Evolutionary conservation across 2,329 filamentous ascomycete genomes (phyloP).

Genomic region (Hypoxylon sp.): DNA sequence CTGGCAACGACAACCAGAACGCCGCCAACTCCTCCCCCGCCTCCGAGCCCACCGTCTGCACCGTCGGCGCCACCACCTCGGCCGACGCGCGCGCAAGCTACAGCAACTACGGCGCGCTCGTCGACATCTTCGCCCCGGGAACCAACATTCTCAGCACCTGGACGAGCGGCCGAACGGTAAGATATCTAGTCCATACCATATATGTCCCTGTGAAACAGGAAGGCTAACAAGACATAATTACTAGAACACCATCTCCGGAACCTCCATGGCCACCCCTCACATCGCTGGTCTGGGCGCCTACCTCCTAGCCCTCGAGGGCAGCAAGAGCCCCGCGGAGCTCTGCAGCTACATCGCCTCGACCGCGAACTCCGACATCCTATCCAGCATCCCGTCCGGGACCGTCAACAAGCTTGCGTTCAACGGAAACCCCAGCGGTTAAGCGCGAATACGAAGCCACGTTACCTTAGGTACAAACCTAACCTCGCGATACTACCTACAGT

Average conservation of each 20-base stretch:
- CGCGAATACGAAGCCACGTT: neutral
- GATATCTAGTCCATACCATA: constrained; percentile 12
- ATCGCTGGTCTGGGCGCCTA: constrained; percentile 70
- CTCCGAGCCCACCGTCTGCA: constrained; percentile 57
- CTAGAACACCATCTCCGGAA: constrained; percentile 62
- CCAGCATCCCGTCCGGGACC: constrained; percentile 47
- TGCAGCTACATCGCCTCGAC: constrained; percentile 54
- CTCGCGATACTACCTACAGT: too few species aligned
- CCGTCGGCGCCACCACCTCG: constrained; percentile 59
- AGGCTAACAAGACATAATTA: too few species aligned
- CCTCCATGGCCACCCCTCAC: constrained; percentile 70
- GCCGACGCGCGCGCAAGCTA: constrained; percentile 52
- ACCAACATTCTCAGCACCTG: constrained; percentile 52
- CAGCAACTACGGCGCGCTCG: constrained; percentile 59
- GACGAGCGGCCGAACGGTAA: constrained; percentile 48
- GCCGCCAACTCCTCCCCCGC: constrained; percentile 56
- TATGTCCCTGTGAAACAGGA: too few species aligned
- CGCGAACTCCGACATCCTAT: constrained; percentile 51
- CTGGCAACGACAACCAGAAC: constrained; percentile 60
- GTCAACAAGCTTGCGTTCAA: constrained; percentile 50
- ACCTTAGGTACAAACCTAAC: too few species aligned
- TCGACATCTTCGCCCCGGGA: constrained; percentile 57
- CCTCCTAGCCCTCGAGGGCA: constrained; percentile 55
- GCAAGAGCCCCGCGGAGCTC: constrained; percentile 52
- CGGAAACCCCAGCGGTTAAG: constrained; percentile 36